Evolutionary conservation across 164 flowering plant species (phyloP).

Genomic region (Piper longum): DNA sequence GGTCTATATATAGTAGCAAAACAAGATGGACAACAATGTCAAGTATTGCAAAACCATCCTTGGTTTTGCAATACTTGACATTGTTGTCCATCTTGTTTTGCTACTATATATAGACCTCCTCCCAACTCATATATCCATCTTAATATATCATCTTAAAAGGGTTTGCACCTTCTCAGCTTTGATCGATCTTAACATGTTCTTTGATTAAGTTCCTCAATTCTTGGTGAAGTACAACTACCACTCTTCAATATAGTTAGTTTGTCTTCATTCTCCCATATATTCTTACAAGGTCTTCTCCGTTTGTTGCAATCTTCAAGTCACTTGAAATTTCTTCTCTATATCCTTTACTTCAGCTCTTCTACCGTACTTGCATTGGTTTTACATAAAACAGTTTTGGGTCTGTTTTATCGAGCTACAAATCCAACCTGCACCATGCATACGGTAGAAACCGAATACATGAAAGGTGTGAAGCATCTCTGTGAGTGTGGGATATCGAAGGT

Average conservation of each 20-base stretch:
- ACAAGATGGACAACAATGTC: no score
- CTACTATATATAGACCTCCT: neutral
- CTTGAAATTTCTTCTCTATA: neutral
- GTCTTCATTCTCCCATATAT: no score
- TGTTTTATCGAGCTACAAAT: neutral
- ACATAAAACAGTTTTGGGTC: neutral
- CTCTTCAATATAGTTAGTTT: no score
- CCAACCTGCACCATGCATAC: slow-evolving; percentile 15
- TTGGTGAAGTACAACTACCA: no score
- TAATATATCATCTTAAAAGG: no score
- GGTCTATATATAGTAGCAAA: no score
- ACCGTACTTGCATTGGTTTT: neutral
- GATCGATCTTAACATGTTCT: neutral
- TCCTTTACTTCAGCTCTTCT: neutral
- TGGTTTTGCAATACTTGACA: slow-evolving; percentile 6
- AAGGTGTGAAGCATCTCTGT: slow-evolving; percentile 61
- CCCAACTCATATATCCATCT: neutral
- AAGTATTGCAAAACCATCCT: neutral
- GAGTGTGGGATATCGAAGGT: slow-evolving; percentile 44
- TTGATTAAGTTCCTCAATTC: neutral
- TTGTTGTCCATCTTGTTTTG: neutral
- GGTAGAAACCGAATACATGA: slow-evolving; percentile 29
- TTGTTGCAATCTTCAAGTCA: no score
- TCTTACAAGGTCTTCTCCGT: no score
- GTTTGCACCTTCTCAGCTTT: neutral